These are phyloP conservation scores for Handroanthus guayacan DNA, from an alignment of 257 asterid species.

Conservation along the genomic window DNA sequence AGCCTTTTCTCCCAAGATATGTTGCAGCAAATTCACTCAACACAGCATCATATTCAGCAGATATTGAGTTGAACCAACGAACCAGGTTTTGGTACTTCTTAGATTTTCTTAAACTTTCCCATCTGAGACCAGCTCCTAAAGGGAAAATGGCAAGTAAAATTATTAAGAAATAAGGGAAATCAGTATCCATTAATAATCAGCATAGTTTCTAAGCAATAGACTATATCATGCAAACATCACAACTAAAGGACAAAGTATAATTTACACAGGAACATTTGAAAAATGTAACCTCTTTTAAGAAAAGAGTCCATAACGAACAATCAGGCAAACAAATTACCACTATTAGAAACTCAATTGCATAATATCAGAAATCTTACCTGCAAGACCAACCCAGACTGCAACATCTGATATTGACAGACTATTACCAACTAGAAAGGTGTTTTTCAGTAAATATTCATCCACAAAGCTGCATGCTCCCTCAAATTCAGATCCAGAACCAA, in stretches of 20 bases:
- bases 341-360: neutral
- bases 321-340: neutral
- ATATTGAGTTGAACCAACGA: slow-evolving; percentile 88
- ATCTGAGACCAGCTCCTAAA: slow-evolving; percentile 84
- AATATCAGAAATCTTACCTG: slow-evolving; percentile 54
- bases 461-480: slow-evolving; percentile 87
- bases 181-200: neutral
- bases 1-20: slow-evolving; percentile 67
- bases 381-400: slow-evolving; percentile 88
- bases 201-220: neutral
- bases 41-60: slow-evolving; percentile 61
- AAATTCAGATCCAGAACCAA: slow-evolving; percentile 85
- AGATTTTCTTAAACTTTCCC: slow-evolving; percentile 90
- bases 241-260: slow-evolving; percentile 4
- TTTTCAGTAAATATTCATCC: slow-evolving; percentile 64
- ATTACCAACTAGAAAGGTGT: slow-evolving; percentile 73
- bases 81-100: slow-evolving; percentile 86
- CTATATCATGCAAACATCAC: neutral
- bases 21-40: slow-evolving; percentile 58
- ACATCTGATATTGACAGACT: slow-evolving; percentile 83
- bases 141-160: slow-evolving; percentile 12
- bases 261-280: neutral
- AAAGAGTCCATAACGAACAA: neutral
- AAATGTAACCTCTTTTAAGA: neutral
- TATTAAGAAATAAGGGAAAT: neutral